Evolutionary conservation across 176 grass and related monocot genomes (phyloP).

Genomic region (Stipa capillata): DNA sequence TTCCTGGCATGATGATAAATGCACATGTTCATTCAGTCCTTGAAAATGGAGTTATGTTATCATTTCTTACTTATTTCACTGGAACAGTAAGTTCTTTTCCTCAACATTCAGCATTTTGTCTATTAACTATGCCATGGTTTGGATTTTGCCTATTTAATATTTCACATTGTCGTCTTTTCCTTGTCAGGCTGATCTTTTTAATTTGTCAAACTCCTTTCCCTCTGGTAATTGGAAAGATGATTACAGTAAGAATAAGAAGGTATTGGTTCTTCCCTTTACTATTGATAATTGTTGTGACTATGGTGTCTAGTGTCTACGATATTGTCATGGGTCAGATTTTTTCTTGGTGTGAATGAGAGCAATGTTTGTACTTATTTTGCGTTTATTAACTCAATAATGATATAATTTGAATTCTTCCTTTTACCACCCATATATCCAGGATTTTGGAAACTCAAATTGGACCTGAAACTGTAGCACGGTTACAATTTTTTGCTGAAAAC

Average conservation of each 20-base stretch:
- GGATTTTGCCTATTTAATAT: slow-evolving; percentile 8
- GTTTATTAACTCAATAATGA: neutral
- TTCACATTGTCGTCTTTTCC: slow-evolving; percentile 1
- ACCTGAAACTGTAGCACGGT: too few relatives aligned
- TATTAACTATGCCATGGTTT: slow-evolving; percentile 1
- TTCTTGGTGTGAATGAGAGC: neutral
- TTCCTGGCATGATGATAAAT: slow-evolving; percentile 97
- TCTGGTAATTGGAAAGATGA: slow-evolving; percentile 74
- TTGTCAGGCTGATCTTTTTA: slow-evolving; percentile 77
- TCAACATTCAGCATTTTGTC: neutral
- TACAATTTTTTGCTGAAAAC: too few relatives aligned
- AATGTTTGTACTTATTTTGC: neutral
- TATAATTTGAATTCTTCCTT: neutral
- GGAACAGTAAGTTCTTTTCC: slow-evolving; percentile 70
- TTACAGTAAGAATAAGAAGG: slow-evolving; percentile 86
- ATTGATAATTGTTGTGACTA: neutral
- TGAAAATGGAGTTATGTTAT: slow-evolving; percentile 91
- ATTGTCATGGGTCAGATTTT: neutral
- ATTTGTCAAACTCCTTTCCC: slow-evolving; percentile 56
- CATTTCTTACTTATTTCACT: slow-evolving; percentile 95
- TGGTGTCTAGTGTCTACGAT: too few relatives aligned
- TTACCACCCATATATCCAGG: neutral
- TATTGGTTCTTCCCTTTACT: slow-evolving; percentile 13
- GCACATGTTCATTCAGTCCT: slow-evolving; percentile 72
- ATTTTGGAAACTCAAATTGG: too few relatives aligned